phyloP scores from a whole-genome alignment of 768 basidiomycete genomes.

The Leccinum disarticulatum region DNA sequence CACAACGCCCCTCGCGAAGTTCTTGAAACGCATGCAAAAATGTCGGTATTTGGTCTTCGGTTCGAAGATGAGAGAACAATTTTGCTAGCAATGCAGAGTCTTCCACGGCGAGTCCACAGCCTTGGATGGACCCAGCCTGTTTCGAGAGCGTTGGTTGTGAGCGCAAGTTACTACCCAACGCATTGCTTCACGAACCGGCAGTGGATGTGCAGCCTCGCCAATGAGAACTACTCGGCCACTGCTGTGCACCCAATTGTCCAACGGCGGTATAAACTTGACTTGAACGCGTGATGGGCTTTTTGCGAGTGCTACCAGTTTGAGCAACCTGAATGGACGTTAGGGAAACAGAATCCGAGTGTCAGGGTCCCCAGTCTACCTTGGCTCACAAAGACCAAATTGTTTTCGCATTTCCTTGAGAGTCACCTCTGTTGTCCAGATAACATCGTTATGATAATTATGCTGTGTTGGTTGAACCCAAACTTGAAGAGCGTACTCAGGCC shows the following conservation, averaged over 20 bases:
- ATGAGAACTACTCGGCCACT: conserved; percentile 48
- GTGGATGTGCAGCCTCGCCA: conserved; percentile 63
- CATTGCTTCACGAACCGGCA: conserved; percentile 41
- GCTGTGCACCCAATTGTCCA: conserved; percentile 52
- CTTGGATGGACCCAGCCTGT: conserved; percentile 58
- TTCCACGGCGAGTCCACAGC: conserved; percentile 53
- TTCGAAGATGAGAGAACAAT: conserved; percentile 54
- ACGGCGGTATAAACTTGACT: conserved; percentile 37
- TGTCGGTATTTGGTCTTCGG: conserved; percentile 46
- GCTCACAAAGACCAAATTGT: conserved; percentile 34
- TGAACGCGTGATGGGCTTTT: conserved; percentile 36
- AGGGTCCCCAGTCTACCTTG: conserved; percentile 32
- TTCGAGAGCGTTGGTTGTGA: background rate
- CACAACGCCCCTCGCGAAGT: conserved; percentile 51
- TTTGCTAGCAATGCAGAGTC: conserved; percentile 60
- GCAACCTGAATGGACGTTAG: conserved; percentile 28
- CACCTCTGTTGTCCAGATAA: conserved; percentile 35
- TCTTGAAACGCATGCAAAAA: conserved; percentile 59
- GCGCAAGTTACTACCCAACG: background rate
- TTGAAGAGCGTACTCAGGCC: conserved; percentile 34
- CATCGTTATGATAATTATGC: conserved; percentile 27
- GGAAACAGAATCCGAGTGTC: background rate
- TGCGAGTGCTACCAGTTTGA: conserved; percentile 38
- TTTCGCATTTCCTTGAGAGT: conserved; percentile 34
- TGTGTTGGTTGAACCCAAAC: conserved; percentile 28